Percentiles rank a stretch among this genome's conserved stretches.
phyloP scores from a whole-genome alignment of 805 yeast genomes.

The Saccharomycopsis capsularis region DNA sequence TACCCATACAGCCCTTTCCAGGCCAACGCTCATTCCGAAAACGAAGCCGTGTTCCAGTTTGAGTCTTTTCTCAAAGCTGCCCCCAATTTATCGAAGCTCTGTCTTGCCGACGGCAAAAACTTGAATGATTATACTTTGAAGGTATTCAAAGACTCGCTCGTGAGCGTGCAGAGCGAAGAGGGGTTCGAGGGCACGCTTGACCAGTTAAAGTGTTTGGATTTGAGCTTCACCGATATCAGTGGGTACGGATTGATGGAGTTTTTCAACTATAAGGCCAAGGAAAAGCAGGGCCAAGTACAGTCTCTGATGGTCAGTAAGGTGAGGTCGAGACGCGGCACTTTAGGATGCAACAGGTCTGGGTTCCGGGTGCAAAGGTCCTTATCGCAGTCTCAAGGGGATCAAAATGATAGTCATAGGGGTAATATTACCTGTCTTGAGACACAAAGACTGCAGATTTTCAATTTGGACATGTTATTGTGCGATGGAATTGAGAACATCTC shows the following conservation, averaged over 20 bases:
- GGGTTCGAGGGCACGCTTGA: background rate
- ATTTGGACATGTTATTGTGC: constrained; percentile 5
- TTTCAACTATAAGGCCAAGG: constrained; percentile 10
- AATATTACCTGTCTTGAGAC: no score
- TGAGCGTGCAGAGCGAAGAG: background rate
- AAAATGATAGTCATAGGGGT: no score
- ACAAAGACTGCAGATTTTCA: no score
- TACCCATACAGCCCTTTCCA: constrained; percentile 1
- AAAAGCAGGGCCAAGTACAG: background rate
- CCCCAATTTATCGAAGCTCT: constrained; percentile 7
- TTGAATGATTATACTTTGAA: constrained; percentile 8
- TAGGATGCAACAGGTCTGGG: background rate
- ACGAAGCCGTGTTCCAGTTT: background rate
- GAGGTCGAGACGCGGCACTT: background rate
- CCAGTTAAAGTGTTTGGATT: constrained; percentile 13
- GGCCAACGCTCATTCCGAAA: background rate
- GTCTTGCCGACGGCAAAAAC: background rate
- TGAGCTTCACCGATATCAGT: constrained; percentile 11
- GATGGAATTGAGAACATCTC: constrained; percentile 11
- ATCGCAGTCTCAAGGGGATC: background rate
- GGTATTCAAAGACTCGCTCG: constrained; percentile 3
- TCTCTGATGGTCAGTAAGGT: constrained; percentile 14
- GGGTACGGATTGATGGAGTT: constrained; percentile 19
- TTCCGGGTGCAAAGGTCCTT: no score
- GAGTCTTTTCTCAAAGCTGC: constrained; percentile 7